Percentiles rank a stretch among this genome's conserved stretches.
Evolutionary conservation across 139 green algal genomes (phyloP).

Genomic region (Chlorella sp.): DNA sequence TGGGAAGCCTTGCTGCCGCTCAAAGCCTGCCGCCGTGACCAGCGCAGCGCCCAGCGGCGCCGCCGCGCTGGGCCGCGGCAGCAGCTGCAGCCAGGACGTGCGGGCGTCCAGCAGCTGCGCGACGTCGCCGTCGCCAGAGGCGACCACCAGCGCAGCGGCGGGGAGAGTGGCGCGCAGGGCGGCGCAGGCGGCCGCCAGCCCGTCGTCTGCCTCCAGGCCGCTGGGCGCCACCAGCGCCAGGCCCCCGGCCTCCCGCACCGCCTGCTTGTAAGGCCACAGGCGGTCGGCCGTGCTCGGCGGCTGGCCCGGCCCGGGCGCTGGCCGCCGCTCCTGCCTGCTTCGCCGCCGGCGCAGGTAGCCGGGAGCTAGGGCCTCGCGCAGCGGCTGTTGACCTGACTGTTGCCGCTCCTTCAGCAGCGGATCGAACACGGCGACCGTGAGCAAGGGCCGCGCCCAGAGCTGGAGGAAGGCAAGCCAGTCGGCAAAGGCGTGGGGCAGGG

Average conservation of each 20-base stretch:
- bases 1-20: constrained; percentile 13
- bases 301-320: neutral
- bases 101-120: constrained; percentile 19
- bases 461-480: constrained; percentile 14
- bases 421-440: constrained; percentile 17
- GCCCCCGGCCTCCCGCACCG: constrained; percentile 1
- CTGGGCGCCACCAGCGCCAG: constrained; percentile 6
- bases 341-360: constrained; percentile 9
- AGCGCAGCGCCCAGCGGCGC: constrained; percentile 8
- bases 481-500: neutral
- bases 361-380: constrained; percentile 7
- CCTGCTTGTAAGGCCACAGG: neutral
- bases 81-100: constrained; percentile 27
- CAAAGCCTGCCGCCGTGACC: constrained; percentile 3
- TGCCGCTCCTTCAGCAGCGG: neutral
- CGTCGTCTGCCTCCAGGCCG: constrained; percentile 28
- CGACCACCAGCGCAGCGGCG: neutral
- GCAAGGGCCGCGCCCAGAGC: neutral
- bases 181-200: constrained; percentile 1
- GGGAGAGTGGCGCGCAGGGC: neutral
- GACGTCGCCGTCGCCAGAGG: constrained; percentile 18
- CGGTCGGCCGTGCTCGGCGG: neutral
- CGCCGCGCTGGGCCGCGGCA: neutral
- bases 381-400: constrained; percentile 8
- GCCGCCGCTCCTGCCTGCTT: neutral